Evolutionary conservation across 192 early-diverging fungal genomes (phyloP), one percentile per base, ranked within the genome.

Genomic region (Mortierella claussenii): DNA sequence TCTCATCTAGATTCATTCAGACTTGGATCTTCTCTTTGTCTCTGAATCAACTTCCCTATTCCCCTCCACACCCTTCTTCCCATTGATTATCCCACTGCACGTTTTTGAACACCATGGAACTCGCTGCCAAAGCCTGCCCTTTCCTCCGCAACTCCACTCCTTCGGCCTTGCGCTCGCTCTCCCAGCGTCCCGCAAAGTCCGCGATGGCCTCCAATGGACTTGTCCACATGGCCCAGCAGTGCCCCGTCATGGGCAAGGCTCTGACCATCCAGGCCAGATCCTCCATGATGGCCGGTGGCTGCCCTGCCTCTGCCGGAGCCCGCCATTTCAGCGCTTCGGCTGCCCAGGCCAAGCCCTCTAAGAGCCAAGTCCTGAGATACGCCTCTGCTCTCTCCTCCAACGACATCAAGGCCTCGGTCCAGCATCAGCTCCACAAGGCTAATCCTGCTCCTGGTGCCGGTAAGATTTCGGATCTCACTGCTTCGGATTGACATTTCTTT

Each of bases 211-310:
- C 55, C 67, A 65, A 80, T 44, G 80, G 81, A 32, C 79, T 92
- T 17, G 65, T 92, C 56, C 58, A 54, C 27, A 84, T 84, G 71
- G 91, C 91, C 28, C 78, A 88, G 62, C 78, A 85, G 63, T 95
- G 93, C 71, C 93, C 93, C 43, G 86, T 95, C 59, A 94, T 95
- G 91, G 84, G 87, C 56, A 87, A 85, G 64, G 93, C 93, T 31
- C 75, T 95, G 42, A 83, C 85, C 47, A 79, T 88, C 21, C 91
- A 89, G 79, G 69, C 69, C 55, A 60, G 69, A 46, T 64, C 76
- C 44, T 26, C 63, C 56, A 93, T 95, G 91, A 83, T 81, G 55
- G 88, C 90, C 18, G 66, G 92, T 11, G 79, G 82, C 30, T 82
- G 85, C 20, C 89, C 89, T 65, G 65, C 61, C 20, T 60, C 61